phyloP scores from a whole-genome alignment of 108 stramenopile species.

The Parietichytrium sp. region DNA sequence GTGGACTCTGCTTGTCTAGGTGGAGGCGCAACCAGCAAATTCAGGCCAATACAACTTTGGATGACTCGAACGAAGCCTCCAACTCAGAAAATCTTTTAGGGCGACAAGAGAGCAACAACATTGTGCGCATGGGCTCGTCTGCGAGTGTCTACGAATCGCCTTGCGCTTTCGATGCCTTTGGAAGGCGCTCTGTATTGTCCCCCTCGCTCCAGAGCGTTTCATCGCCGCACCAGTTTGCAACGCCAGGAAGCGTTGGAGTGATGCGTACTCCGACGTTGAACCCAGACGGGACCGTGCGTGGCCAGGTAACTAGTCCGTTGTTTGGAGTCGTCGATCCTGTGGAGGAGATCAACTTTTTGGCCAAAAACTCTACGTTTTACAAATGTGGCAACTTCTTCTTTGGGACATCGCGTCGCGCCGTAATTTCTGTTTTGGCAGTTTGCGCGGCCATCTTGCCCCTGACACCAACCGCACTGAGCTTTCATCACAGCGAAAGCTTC shows the following conservation, averaged over 20 bases:
- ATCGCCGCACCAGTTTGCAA: neutral
- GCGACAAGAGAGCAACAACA: no score
- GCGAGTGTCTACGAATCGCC: no score
- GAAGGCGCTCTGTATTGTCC: no score
- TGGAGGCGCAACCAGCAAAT: no score
- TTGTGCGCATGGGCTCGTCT: no score
- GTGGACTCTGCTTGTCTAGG: neutral
- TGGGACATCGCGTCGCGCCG: constrained; percentile 1
- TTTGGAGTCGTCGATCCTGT: constrained; percentile 7
- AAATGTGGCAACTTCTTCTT: neutral
- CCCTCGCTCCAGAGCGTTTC: no score
- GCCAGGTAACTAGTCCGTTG: constrained; percentile 1
- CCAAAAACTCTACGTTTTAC: neutral
- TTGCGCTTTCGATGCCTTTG: no score
- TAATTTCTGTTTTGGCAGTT: neutral
- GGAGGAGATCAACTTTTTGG: constrained; percentile 14
- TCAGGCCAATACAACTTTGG: no score
- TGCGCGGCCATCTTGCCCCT: constrained; percentile 30
- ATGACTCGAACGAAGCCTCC: no score
- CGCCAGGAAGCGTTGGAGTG: neutral
- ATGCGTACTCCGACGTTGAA: neutral
- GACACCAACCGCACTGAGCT: neutral
- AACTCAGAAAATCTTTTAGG: no score
- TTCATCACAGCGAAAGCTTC: constrained; percentile 34
- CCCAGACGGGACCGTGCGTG: neutral